These are phyloP conservation scores for Jackrogersella minutella DNA, from an alignment of 495 filamentous ascomycete species.

Conservation along the genomic window DNA sequence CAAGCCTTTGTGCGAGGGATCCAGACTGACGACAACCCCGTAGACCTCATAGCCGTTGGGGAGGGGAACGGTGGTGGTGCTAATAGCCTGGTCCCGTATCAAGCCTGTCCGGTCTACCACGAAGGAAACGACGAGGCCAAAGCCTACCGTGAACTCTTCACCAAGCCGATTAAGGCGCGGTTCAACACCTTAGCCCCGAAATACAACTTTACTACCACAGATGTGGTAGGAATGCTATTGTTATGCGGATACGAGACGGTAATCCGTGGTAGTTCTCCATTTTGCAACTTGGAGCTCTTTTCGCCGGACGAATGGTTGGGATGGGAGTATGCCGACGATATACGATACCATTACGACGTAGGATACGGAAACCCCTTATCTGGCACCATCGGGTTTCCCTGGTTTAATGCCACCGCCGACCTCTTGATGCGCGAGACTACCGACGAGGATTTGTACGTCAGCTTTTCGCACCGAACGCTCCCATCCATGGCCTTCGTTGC, in stretches of 20 bases:
- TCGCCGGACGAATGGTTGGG: background rate
- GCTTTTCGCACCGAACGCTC: background rate
- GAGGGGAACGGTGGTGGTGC: background rate
- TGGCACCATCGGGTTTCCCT: background rate
- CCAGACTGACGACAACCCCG: background rate
- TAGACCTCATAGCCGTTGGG: background rate
- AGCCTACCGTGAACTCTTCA: background rate
- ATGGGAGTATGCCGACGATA: background rate
- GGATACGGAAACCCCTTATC: background rate
- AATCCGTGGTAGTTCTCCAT: background rate
- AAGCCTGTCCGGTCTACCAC: background rate
- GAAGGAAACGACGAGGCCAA: background rate
- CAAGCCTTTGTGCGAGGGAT: background rate
- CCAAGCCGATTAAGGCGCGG: background rate
- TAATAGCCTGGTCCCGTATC: background rate
- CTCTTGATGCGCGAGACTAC: background rate
- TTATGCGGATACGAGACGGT: background rate
- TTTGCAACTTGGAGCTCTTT: background rate
- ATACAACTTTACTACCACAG: background rate
- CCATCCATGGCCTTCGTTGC: background rate
- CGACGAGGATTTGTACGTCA: background rate
- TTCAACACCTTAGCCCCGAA: background rate
- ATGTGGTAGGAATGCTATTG: background rate
- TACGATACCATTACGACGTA: background rate
- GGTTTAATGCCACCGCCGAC: background rate